Evolutionary conservation across 2,329 filamentous ascomycete genomes (phyloP), one percentile per base, ranked within the genome.

Genomic region (Aspergillus terreus): DNA sequence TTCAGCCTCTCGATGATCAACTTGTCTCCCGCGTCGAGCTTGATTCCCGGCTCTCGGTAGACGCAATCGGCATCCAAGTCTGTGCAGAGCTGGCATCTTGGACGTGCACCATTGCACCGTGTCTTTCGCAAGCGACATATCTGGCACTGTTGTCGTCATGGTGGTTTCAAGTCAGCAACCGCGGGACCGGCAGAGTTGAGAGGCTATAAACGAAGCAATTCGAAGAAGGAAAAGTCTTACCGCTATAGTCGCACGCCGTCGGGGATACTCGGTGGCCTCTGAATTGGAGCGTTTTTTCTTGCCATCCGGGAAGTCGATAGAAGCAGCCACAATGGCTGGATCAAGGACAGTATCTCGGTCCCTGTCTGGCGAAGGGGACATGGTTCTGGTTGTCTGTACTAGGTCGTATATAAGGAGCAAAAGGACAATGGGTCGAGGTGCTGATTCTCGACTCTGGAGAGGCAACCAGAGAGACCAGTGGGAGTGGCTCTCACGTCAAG

Each of bases 11-110:
- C 89, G 35, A 94, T 75, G 55, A 94, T 94, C 51, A 94, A 77
- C 73, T 92, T 92, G 75, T 92, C 89, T 58, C 89, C 89, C 33
- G 88, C 88, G 67, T 94, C 89, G 9, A 94, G 81, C 72, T 94
- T 94, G 76, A 92, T 89, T 2, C 88, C 88, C 6, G 89, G 89
- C 67, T 94, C 89, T 57, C 89, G 82, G 69, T 94, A 94, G 58
- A 92, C 81, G 70, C 89, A 94, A 57, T 92, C 87, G 42, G 88
- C 89, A 49, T 88, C 87, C 38, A 92, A 77, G 67, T 92, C 89
- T 9, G 86, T 84, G 72, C 89, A 94, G 33, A 94, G 83, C 69
- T 90, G 87, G 74, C 89, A 94, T 70, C 91, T 92, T 42, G 89
- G 89, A 60, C 89, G 85, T 9, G 81, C 86, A 49, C 88, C 88